Conservation (phyloP, 2,329 filamentous ascomycete species). For the Beauveria pseudobassiana region DNA sequence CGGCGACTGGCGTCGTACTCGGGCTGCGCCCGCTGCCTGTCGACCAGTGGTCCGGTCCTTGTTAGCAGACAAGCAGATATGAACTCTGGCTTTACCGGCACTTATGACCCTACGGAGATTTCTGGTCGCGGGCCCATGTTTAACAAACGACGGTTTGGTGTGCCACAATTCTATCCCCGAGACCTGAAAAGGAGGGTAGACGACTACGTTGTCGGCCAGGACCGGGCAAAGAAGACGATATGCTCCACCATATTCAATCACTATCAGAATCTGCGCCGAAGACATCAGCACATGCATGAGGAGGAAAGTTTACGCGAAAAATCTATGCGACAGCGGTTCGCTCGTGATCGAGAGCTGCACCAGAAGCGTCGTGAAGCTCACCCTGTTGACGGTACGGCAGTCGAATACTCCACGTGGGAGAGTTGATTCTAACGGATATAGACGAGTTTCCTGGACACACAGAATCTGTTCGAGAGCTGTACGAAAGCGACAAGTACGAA, state of each 20-base stretch:
- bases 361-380: constrained; percentile 53
- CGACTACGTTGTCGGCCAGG: constrained; percentile 93
- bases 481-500: constrained; percentile 26
- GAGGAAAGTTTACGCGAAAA: constrained; percentile 54
- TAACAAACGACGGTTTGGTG: constrained; percentile 47
- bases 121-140: constrained; percentile 53
- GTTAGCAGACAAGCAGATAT: constrained; percentile 39
- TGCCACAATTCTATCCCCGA: constrained; percentile 56
- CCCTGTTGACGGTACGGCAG: constrained; percentile 65
- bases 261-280: constrained; percentile 77
- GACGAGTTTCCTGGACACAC: constrained; percentile 49
- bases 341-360: constrained; percentile 56
- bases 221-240: constrained; percentile 87
- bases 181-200: constrained; percentile 85
- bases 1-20: background rate
- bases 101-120: constrained; percentile 48
- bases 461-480: constrained; percentile 37
- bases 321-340: constrained; percentile 60
- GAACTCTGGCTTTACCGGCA: constrained; percentile 51
- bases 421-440: constrained; percentile 17
- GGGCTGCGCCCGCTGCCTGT: constrained; percentile 19
- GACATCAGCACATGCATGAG: constrained; percentile 68
- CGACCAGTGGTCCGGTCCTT: constrained; percentile 17
- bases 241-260: constrained; percentile 95
- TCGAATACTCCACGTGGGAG: too few relatives aligned